Evolutionary conservation across 2,329 filamentous ascomycete species (phyloP), one percentile per base, ranked within the genome.

Genomic region (Colletotrichum trifolii): DNA sequence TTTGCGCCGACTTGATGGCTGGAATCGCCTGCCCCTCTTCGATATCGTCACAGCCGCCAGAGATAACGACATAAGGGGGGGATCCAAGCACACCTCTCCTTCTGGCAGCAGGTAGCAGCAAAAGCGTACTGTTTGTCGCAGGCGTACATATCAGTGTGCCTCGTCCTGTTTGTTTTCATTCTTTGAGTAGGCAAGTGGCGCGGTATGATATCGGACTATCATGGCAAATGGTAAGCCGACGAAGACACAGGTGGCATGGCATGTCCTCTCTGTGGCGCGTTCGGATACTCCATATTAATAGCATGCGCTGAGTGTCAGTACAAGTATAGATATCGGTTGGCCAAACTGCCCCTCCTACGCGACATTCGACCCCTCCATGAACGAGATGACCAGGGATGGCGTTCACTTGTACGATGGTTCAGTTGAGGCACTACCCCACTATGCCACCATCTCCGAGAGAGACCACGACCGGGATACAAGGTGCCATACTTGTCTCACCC

Each of bases 191-290:
- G 35, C 35, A 61, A 10, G 57, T 56, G 36, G 46, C 57, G 46
- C 46, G 58, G 56, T 65, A 62, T 61, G 46, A 50, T 61, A 52
- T 62, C 52, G 47, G 47, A 8, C 60, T 61, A 42, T 63, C 53
- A 69, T 67, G 70, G 70, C 72, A 71, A 73, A 74, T 72, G 66
- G 68, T 69, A 70, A 70, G 66, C 68, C 66, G 40, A 62, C 57
- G 60, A 69, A 63, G 60, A 62, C 49, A 69, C 64, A 71, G 71
- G 69, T 73, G 70, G 72, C 60, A 70, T 54, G 60, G 43, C n/a
- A 47, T 47, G 54, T 17, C 39, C 17, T 48, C 40, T 15, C 54
- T 25, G 25, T 46, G n/a, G 15, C 43, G 25, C 25, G 15, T 3
- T 6, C 9, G 9, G 38, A 13, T 13, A 40, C 38, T 9, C 9